Base-by-base conservation (phyloP, 2,329 filamentous ascomycete species). In the Knoxdaviesia proteae region DNA sequence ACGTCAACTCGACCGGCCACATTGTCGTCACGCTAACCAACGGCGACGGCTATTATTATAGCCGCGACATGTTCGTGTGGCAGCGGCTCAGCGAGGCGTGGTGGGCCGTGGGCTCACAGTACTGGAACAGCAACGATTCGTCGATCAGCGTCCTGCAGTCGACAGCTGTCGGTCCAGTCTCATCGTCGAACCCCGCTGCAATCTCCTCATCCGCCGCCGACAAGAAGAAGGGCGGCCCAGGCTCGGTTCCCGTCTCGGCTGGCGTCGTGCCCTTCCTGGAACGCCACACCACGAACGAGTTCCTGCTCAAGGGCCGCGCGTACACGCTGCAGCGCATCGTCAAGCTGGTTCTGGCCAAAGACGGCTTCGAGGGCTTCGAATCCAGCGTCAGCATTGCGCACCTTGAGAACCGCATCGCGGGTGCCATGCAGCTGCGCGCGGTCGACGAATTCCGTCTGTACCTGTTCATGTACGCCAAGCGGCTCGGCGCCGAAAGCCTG, bases 31-130 rank as follows among this genome's bases (percentile, higher is more conserved):
- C 84, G 0, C 68, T 98, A 46, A 90, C 80, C 30, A 96, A 94
- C 51, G 90, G 90, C 20, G 88, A 98, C 52, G 90, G 90, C 2
- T 98, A 86, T 59, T 78, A 78, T 42, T 98, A 98, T 59, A 83
- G 83, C 2, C 73, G 80, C 0, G 69, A 71, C 11, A 82, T 98
- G 79, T 88, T 77, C 58, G 74, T 77, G 6, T 98, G 90, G 90
- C 88, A 96, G 58, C 77, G 87, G 7, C 67, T 98, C n/a, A 93
- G 86, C 2, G 92, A 98, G 56, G 73, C 84, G 2, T 98, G 90
- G 90, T 98, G 90, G 86, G 88, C 88, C 0, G 86, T 96, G 0
- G 87, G 87, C 11, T 93, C 84, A 51, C 90, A 98, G 56, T 98
- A 98, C 58, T 98, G 90, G 92, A 96, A 98, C 58, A 92, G 86